Evolutionary conservation across 1,284 basidiomycete species (phyloP).

Genomic region (Polyporus tsugae): DNA sequence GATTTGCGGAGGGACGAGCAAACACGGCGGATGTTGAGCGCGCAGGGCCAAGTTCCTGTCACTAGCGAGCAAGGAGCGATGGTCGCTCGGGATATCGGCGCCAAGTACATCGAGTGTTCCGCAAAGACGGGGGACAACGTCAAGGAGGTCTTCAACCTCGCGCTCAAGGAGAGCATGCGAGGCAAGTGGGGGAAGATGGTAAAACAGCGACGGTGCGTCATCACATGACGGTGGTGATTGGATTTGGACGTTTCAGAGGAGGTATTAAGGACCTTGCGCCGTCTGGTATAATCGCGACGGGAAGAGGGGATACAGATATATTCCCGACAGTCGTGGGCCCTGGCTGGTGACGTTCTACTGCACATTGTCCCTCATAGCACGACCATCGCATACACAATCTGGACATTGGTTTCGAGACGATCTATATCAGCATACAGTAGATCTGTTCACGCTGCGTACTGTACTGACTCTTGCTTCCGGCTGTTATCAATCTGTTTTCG

Average conservation of each 20-base stretch:
- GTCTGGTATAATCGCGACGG: neutral
- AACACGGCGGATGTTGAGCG: slow-evolving; percentile 90
- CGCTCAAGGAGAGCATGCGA: slow-evolving; percentile 88
- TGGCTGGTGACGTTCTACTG: slow-evolving; percentile 4
- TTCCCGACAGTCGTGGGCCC: neutral
- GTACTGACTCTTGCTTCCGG: slow-evolving; percentile 39
- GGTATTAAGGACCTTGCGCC: neutral
- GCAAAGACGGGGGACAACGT: slow-evolving; percentile 92
- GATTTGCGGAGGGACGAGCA: slow-evolving; percentile 91
- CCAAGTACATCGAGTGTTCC: slow-evolving; percentile 95
- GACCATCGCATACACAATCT: slow-evolving; percentile 30
- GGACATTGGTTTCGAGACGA: slow-evolving; percentile 34
- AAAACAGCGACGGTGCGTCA: slow-evolving; percentile 79
- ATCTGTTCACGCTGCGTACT: slow-evolving; percentile 38
- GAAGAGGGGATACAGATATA: neutral
- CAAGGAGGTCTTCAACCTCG: slow-evolving; percentile 92
- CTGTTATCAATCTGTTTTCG: slow-evolving; percentile 35
- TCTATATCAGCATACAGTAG: slow-evolving; percentile 41
- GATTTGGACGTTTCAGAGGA: neutral
- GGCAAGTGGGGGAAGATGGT: slow-evolving; percentile 78
- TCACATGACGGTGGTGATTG: slow-evolving; percentile 59
- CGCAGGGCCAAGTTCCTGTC: slow-evolving; percentile 90
- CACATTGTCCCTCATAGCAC: slow-evolving; percentile 23
- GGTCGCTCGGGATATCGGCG: slow-evolving; percentile 92
- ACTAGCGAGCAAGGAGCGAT: slow-evolving; percentile 80